Evolutionary conservation across 768 basidiomycete species (phyloP).

Genomic region (Floccularia luteovirens): DNA sequence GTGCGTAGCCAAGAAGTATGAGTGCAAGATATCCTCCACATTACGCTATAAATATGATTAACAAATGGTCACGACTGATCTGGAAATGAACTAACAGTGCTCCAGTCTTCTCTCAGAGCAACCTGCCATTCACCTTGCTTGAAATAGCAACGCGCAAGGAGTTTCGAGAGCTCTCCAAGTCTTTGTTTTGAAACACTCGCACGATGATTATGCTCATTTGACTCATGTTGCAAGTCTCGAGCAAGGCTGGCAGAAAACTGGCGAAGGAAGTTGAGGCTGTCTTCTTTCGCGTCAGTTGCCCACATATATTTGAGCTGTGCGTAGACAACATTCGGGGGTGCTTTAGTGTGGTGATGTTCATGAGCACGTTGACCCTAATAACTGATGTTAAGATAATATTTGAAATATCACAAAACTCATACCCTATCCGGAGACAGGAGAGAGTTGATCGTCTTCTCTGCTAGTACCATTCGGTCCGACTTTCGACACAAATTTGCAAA

Average conservation of each 20-base stretch:
- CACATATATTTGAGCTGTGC: slow-evolving; percentile 95
- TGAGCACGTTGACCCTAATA: slow-evolving; percentile 35
- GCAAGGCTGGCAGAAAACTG: slow-evolving; percentile 75
- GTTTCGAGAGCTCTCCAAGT: slow-evolving; percentile 59
- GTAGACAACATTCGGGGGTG: slow-evolving; percentile 93
- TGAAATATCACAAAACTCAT: slow-evolving; percentile 10
- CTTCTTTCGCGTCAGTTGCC: slow-evolving; percentile 74
- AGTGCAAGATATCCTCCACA: slow-evolving; percentile 73
- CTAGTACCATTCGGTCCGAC: slow-evolving; percentile 87
- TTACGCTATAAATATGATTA: slow-evolving; percentile 44
- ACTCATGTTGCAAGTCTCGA: slow-evolving; percentile 62
- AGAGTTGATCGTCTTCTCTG: slow-evolving; percentile 95
- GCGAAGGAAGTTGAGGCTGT: slow-evolving; percentile 77
- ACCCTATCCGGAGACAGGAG: slow-evolving; percentile 72
- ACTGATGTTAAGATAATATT: slow-evolving; percentile 1
- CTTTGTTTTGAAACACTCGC: slow-evolving; percentile 50
- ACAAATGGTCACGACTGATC: not conserved
- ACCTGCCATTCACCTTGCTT: slow-evolving; percentile 95
- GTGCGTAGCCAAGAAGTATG: slow-evolving; percentile 82
- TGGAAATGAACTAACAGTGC: slow-evolving; percentile 44
- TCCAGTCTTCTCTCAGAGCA: slow-evolving; percentile 74
- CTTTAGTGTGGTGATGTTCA: slow-evolving; percentile 55
- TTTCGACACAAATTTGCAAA: slow-evolving; percentile 97
- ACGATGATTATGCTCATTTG: slow-evolving; percentile 41
- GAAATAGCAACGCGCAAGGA: slow-evolving; percentile 95